Conservation (phyloP, 495 filamentous ascomycete genomes). For the Aspergillus ellipticus region DNA sequence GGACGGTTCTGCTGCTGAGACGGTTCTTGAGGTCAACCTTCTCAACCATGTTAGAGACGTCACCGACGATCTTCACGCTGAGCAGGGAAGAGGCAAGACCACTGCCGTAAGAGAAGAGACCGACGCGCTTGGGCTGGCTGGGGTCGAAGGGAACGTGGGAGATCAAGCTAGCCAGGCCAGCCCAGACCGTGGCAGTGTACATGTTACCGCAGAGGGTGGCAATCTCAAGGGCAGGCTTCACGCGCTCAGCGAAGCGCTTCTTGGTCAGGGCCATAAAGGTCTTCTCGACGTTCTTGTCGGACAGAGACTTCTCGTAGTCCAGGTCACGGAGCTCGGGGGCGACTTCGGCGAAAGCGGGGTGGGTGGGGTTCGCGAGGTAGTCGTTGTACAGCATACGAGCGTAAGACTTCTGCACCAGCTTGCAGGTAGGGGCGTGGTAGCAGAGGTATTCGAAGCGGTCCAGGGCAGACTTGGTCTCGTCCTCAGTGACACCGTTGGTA, state of each 20-base stretch:
- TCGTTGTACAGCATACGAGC: constrained; percentile 96
- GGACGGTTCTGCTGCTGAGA: constrained; percentile 64
- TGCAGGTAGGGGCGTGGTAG: constrained; percentile 97
- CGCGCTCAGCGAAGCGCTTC: constrained; percentile 89
- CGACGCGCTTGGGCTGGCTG: constrained; percentile 81
- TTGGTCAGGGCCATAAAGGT: constrained; percentile 92
- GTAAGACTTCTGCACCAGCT: constrained; percentile 93
- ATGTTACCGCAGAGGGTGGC: constrained; percentile 98
- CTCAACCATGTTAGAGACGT: constrained; percentile 70
- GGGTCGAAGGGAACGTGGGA: constrained; percentile 65
- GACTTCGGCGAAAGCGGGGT: constrained; percentile 78
- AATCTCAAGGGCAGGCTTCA: constrained; percentile 78
- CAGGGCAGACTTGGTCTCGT: constrained; percentile 60
- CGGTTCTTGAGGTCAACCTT: constrained; percentile 76
- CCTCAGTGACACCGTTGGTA: constrained; percentile 50
- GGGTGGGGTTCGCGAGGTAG: constrained; percentile 73
- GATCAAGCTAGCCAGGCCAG: constrained; percentile 73
- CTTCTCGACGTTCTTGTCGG: constrained; percentile 95
- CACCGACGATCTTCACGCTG: constrained; percentile 77
- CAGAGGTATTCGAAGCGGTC: constrained; percentile 95
- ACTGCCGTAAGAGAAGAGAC: constrained; percentile 91
- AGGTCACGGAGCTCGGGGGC: constrained; percentile 81
- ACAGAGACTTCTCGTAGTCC: constrained; percentile 78
- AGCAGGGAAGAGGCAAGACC: constrained; percentile 89
- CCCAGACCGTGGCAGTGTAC: constrained; percentile 96